Evolutionary conservation across 352 stramenopile species (phyloP), one percentile per base, ranked within the genome.

Genomic region (Globisporangium cylindrosporum): DNA sequence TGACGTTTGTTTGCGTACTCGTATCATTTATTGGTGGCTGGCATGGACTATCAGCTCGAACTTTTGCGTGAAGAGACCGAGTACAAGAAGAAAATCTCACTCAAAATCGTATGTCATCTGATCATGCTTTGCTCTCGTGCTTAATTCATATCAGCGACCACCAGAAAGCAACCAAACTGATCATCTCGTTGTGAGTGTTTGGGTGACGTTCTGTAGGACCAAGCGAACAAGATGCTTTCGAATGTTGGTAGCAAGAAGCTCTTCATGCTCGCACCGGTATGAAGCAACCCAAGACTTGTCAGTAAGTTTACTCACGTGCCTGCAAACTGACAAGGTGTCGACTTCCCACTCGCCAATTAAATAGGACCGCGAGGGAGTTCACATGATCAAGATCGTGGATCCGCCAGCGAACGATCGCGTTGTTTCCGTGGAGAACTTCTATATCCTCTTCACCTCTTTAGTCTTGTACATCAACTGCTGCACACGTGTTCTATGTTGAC

Each of bases 151-250:
- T n/a, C 24, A 4, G 38, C 2, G 32, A 32, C 29, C 29, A n/a
- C 34, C 24, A 43, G 4, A 8, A 34, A 48, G 41, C 41, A n/a
- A 20, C 6, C 41, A 48, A 6, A 25, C 36, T 43, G 36, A 43
- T 0, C 36, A 43, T 43, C 8, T 14, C 34, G 10, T 9, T 12
- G 14, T 49, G 14, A 14, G 32, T 22, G 4, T 10, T n/a, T 49
- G 41, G 8, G 10, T 24, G 12, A 20, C 20, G 38, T 3, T 18
- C 20, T 53, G 0, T 46, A 87, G 79, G 84, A 91, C 20, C 84
- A 93, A 78, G 82, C 82, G n/a, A 93, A 93, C 69, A 88, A 89
- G 64, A 88, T 91, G 76, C 78, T 81, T n/a, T 56, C 73, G 3
- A 68, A 62, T 25, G 51, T 70, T 38, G 80, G 81, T 6, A 88